Percentiles rank a stretch among this genome's conserved stretches.
These are phyloP conservation scores for Dimocarpus longan DNA, from an alignment of 345 rosid species.

Conservation along the genomic window DNA sequence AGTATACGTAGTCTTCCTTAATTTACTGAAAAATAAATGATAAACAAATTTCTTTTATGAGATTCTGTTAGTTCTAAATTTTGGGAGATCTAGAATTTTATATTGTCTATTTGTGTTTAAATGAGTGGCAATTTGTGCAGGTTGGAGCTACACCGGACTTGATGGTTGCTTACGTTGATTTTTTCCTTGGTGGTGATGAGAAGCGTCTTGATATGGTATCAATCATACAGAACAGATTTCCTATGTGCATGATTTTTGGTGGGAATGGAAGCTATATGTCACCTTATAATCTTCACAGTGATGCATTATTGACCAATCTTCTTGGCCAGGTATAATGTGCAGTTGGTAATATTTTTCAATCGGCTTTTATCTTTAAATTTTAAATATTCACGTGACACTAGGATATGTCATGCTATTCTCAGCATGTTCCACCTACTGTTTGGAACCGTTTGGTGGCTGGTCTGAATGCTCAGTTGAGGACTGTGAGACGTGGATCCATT, in stretches of 20 bases:
- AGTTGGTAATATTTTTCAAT: background rate
- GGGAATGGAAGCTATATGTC: conserved; percentile 99
- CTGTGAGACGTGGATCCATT: conserved; percentile 87
- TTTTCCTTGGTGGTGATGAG: conserved; percentile 98
- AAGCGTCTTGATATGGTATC: conserved; percentile 92
- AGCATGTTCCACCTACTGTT: conserved; percentile 92
- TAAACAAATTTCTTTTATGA: background rate
- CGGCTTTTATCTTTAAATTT: conserved; percentile 6
- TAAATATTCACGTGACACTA: conserved; percentile 14
- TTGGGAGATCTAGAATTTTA: conserved; percentile 3
- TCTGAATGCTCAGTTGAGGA: conserved; percentile 92
- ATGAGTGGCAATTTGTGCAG: conserved; percentile 44
- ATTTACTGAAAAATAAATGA: background rate
- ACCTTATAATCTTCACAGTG: conserved; percentile 84
- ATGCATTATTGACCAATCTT: conserved; percentile 76
- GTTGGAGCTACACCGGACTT: conserved; percentile 96
- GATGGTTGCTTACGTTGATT: conserved; percentile 92
- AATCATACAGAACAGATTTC: conserved; percentile 83
- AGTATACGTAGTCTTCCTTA: background rate
- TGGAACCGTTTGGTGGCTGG: conserved; percentile 97
- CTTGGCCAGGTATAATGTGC: conserved; percentile 79
- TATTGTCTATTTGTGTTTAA: conserved; percentile 16
- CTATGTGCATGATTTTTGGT: conserved; percentile 96
- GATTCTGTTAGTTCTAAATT: background rate
- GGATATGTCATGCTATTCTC: conserved; percentile 23